Evolutionary conservation across 164 flowering plant genomes (phyloP).

Genomic region (Stephania japonica): DNA sequence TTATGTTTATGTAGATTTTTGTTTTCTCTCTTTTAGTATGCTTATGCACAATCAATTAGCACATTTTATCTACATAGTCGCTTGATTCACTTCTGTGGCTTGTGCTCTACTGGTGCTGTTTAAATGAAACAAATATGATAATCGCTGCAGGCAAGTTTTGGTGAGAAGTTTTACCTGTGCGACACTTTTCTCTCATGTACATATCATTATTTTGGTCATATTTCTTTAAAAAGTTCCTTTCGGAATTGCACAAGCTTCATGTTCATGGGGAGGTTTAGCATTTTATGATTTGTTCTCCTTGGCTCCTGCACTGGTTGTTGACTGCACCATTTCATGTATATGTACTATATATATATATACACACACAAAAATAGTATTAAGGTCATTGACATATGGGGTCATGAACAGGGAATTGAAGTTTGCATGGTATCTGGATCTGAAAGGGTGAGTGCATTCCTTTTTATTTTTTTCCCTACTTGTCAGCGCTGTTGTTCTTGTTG

Average conservation of each 20-base stretch:
- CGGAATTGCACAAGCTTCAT: too few relatives aligned
- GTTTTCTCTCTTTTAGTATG: too few relatives aligned
- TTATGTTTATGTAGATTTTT: too few relatives aligned
- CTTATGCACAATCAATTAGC: too few relatives aligned
- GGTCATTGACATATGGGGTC: slow-evolving; percentile 2
- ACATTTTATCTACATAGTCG: too few relatives aligned
- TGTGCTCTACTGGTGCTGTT: too few relatives aligned
- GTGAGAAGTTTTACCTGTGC: neutral
- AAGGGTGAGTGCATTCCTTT: slow-evolving; percentile 43
- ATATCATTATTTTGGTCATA: neutral
- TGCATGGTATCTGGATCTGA: slow-evolving; percentile 51
- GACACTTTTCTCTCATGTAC: neutral
- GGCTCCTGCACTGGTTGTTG: too few relatives aligned
- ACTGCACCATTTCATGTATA: too few relatives aligned
- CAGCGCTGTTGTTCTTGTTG: slow-evolving; percentile 7
- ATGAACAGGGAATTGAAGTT: slow-evolving; percentile 76
- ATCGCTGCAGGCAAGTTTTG: neutral
- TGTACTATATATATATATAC: too few relatives aligned
- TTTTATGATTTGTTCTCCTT: neutral
- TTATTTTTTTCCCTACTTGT: neutral
- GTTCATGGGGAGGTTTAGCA: neutral
- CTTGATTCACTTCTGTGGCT: too few relatives aligned
- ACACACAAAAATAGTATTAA: too few relatives aligned
- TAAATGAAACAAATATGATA: too few relatives aligned
- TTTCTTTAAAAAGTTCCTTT: neutral